Evolutionary conservation across 768 basidiomycete species (phyloP).

Genomic region (Leccinum arenicola): DNA sequence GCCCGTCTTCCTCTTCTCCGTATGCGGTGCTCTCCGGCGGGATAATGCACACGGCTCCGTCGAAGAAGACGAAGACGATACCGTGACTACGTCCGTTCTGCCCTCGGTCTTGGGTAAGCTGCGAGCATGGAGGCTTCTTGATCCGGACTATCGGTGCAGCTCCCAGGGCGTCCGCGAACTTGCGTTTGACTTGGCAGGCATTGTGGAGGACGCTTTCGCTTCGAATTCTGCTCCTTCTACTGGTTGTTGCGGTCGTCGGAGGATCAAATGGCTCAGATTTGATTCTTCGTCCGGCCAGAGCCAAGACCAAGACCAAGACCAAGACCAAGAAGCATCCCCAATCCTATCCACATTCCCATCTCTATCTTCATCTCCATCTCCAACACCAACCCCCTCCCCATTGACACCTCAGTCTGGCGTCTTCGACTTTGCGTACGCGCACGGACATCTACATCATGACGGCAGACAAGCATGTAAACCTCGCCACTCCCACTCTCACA

Average conservation of each 20-base stretch:
- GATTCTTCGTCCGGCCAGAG: slow-evolving; percentile 5
- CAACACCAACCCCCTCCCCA: background rate
- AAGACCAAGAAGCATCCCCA: background rate
- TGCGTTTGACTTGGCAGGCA: slow-evolving; percentile 20
- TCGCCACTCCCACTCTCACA: background rate
- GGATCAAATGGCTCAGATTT: slow-evolving; percentile 19
- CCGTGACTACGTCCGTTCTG: slow-evolving; percentile 10
- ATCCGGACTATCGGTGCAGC: slow-evolving; percentile 14
- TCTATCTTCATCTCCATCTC: background rate
- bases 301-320: background rate
- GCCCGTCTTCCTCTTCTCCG: slow-evolving; percentile 22
- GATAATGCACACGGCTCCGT: background rate
- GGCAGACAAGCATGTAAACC: background rate
- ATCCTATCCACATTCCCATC: background rate
- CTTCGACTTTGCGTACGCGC: slow-evolving; percentile 1
- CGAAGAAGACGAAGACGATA: background rate
- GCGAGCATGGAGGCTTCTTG: slow-evolving; percentile 26
- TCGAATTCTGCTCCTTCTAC: background rate
- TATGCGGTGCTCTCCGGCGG: slow-evolving; percentile 18
- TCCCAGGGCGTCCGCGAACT: slow-evolving; percentile 12
- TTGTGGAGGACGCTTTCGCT: slow-evolving; percentile 1
- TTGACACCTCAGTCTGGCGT: slow-evolving; percentile 4
- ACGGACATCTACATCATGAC: background rate
- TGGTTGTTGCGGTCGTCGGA: slow-evolving; percentile 2
- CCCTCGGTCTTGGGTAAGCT: slow-evolving; percentile 24